Evolutionary conservation across 129 eudicot species (phyloP).

Genomic region (Flaveria ramosissima): DNA sequence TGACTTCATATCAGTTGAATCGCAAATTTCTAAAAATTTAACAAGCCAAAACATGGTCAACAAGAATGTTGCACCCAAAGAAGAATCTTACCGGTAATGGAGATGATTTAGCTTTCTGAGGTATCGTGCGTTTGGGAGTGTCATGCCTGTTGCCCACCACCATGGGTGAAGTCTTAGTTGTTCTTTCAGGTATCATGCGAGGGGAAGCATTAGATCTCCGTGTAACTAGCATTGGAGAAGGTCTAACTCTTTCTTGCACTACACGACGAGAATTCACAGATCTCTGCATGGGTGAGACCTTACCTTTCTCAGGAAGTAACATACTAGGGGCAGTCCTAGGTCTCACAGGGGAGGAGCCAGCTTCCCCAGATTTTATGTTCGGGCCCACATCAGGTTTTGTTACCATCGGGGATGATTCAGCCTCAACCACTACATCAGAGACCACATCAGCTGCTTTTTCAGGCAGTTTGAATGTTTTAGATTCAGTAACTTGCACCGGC

Average conservation of each 20-base stretch:
- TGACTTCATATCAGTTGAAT: background rate
- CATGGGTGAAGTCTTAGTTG: conserved; percentile 27
- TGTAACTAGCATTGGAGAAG: conserved; percentile 37
- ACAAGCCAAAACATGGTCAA: conserved; percentile 7
- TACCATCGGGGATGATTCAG: conserved; percentile 19
- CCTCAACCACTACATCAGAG: conserved; percentile 16
- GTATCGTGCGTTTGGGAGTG: conserved; percentile 31
- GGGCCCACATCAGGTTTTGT: conserved; percentile 20
- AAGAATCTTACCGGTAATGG: conserved; percentile 40
- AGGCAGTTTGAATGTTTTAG: conserved; percentile 34
- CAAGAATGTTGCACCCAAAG: conserved; percentile 13
- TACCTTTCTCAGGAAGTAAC: conserved; percentile 40
- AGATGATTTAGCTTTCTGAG: conserved; percentile 41
- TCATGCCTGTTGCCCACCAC: conserved; percentile 33
- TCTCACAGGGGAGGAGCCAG: conserved; percentile 25
- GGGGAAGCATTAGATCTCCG: conserved; percentile 31
- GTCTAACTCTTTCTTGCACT: conserved; percentile 27
- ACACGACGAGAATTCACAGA: conserved; percentile 33
- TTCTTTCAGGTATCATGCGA: conserved; percentile 38
- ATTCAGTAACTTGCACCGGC: conserved; percentile 3
- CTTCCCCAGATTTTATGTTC: conserved; percentile 18
- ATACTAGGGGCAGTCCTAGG: conserved; percentile 42
- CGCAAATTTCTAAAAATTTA: background rate
- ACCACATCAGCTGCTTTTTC: conserved; percentile 31
- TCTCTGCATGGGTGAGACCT: conserved; percentile 39